Evolutionary conservation across 176 grass and related monocot species (phyloP).

Genomic region (Leersia perrieri): DNA sequence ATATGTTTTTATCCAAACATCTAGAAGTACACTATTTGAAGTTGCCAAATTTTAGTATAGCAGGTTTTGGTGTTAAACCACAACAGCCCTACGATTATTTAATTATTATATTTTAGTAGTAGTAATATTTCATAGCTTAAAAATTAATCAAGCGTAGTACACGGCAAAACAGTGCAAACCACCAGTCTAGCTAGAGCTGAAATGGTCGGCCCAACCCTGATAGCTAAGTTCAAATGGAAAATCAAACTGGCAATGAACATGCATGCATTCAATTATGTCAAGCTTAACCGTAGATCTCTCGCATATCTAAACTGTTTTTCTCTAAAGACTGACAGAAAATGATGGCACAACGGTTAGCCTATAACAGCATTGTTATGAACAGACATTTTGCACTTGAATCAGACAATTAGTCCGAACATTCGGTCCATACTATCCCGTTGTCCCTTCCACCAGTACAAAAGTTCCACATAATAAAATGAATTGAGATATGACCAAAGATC

Average conservation of each 20-base stretch:
- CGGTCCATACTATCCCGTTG: too few relatives aligned
- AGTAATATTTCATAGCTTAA: neutral
- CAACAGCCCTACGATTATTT: neutral
- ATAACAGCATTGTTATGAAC: neutral
- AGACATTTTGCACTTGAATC: neutral
- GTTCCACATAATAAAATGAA: neutral
- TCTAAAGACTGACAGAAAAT: neutral
- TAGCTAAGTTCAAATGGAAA: neutral
- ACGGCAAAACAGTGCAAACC: neutral
- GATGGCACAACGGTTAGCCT: neutral
- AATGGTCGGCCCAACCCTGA: neutral
- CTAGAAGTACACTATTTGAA: too few relatives aligned
- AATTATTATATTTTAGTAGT: neutral
- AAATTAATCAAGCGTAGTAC: neutral
- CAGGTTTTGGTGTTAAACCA: too few relatives aligned
- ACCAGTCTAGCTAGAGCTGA: neutral
- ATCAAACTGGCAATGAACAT: neutral
- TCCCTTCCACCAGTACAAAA: too few relatives aligned
- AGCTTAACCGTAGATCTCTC: neutral
- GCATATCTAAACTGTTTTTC: neutral
- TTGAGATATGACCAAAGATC: neutral
- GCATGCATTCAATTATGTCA: neutral
- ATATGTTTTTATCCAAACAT: too few relatives aligned
- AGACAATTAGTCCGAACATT: too few relatives aligned
- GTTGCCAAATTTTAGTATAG: too few relatives aligned